Evolutionary conservation across 2,329 filamentous ascomycete genomes (phyloP), one percentile per base, ranked within the genome.

Genomic region (Cladosporium velox): DNA sequence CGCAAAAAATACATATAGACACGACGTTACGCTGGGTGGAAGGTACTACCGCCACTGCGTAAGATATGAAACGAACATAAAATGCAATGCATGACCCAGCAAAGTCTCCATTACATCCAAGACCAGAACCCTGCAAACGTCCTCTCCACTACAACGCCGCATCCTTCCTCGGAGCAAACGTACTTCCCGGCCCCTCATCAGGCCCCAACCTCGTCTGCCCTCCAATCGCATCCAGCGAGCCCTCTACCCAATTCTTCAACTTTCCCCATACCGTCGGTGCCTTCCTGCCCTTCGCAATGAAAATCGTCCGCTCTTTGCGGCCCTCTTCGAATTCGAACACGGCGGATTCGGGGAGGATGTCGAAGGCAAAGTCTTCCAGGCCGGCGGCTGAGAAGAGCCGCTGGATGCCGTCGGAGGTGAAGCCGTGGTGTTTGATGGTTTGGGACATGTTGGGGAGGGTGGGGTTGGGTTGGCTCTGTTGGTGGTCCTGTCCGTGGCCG

Each of bases 401-500:
- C 59, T 67, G 44, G 71, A 77, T 72, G 15, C 71, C 64, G 7
- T 67, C 63, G 3, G 68, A 57, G 3, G 59, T 70, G 65, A 78
- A 77, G 35, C 76, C 76, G 58, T 74, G 68, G 30, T 76, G 73
- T 65, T 76, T 75, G 68, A 77, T 76, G 6, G 75, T 77, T 24
- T 72, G 70, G 38, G 68, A 44, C 72, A 74, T 75, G 4, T 72
- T 68, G 18, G 68, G 68, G 12, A 71, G 18, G 65, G 10, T 64
- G 67, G 18, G 44, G 24, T 34, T 18, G 3, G 10, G 15, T 11
- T 59, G 24, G 57, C 14, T 59, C 1, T 67, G 51, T 30, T 64
- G 52, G 26, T 68, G 65, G 35, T 66, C 35, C 30, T 68, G 51
- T 21, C 58, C 15, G 57, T 47, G 58, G 7, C 26, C 59, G 41